Evolutionary conservation across 305 asterid genomes (phyloP).

Genomic region (Solanum aculeatissimum): DNA sequence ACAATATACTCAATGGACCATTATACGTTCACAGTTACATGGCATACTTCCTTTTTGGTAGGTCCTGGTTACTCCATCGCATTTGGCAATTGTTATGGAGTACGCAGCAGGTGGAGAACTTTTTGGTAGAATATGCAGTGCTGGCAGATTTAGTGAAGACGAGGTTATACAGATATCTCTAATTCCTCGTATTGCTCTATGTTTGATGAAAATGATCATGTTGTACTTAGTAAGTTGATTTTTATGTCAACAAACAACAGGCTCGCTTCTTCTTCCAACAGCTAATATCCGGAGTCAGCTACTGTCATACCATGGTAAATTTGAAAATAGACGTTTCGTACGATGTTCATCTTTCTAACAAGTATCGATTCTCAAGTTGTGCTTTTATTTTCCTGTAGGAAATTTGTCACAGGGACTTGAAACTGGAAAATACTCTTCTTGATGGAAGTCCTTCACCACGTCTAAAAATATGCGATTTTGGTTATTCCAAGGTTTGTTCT

Average conservation of each 20-base stretch:
- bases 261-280: conserved; percentile 68
- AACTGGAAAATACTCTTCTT: conserved; percentile 74
- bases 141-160: conserved; percentile 50
- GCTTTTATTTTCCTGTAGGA: conserved; percentile 25
- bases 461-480: conserved; percentile 80
- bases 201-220: background rate
- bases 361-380: background rate
- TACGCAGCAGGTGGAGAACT: conserved; percentile 47
- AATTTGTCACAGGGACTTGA: conserved; percentile 86
- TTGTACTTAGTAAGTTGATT: background rate
- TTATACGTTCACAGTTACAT: background rate
- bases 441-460: conserved; percentile 82
- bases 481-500: conserved; percentile 63
- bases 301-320: conserved; percentile 69
- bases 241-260: conserved; percentile 10
- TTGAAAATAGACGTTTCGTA: background rate
- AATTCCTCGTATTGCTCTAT: background rate
- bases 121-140: conserved; percentile 38
- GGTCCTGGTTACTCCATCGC: conserved; percentile 35
- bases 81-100: conserved; percentile 44
- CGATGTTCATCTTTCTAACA: background rate
- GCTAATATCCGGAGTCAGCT: conserved; percentile 79
- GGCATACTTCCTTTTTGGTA: background rate
- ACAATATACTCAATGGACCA: background rate
- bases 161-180: conserved; percentile 14